These are phyloP conservation scores for Pulveroboletus sp. DNA, from an alignment of 768 basidiomycete species.

Conservation along the genomic window DNA sequence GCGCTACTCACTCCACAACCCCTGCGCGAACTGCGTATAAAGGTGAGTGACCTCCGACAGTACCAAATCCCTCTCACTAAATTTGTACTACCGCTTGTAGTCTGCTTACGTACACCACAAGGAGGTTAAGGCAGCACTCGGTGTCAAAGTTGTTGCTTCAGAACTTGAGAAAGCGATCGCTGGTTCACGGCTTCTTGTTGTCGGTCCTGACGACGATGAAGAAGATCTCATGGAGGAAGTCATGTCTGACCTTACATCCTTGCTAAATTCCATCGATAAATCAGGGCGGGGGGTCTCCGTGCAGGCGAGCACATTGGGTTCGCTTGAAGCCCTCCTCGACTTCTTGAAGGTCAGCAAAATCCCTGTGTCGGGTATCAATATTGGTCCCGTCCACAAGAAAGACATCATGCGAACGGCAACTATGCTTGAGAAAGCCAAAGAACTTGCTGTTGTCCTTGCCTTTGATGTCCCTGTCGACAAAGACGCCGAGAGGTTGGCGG, in stretches of 20 bases:
- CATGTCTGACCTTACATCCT: slow-evolving; percentile 90
- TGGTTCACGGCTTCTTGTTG: slow-evolving; percentile 89
- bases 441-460: slow-evolving; percentile 91
- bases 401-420: slow-evolving; percentile 90
- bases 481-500: slow-evolving; percentile 88
- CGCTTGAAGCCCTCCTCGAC: slow-evolving; percentile 92
- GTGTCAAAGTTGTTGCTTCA: slow-evolving; percentile 92
- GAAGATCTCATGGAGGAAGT: slow-evolving; percentile 93
- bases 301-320: slow-evolving; percentile 95
- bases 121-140: slow-evolving; percentile 94
- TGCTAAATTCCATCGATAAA: slow-evolving; percentile 90
- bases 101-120: slow-evolving; percentile 97
- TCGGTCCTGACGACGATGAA: slow-evolving; percentile 95
- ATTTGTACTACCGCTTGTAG: slow-evolving; percentile 37
- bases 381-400: slow-evolving; percentile 94
- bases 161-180: slow-evolving; percentile 98
- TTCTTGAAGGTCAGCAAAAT: slow-evolving; percentile 96
- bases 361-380: slow-evolving; percentile 95
- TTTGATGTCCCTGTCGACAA: slow-evolving; percentile 96
- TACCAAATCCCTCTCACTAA: slow-evolving; percentile 1
- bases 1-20: slow-evolving; percentile 96
- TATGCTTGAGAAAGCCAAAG: slow-evolving; percentile 95
- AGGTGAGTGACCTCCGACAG: slow-evolving; percentile 48
- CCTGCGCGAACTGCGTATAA: slow-evolving; percentile 90
- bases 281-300: slow-evolving; percentile 97